Percentiles rank a stretch among this genome's conserved stretches.
These are phyloP conservation scores for Alternaria panax DNA, from an alignment of 2,329 filamentous ascomycete genomes.

Conservation along the genomic window DNA sequence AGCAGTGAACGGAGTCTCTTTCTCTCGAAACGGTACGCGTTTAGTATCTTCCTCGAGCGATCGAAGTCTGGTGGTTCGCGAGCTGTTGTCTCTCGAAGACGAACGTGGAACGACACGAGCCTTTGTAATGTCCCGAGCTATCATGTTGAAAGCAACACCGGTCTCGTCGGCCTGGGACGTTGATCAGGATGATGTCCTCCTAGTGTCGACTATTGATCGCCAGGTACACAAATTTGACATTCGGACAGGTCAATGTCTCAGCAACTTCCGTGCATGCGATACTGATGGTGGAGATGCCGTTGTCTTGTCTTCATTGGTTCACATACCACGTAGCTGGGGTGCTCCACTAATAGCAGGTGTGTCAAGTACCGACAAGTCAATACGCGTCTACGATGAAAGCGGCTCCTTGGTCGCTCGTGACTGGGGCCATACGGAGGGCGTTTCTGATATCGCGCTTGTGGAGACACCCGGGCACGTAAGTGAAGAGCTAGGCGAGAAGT, in stretches of 20 bases:
- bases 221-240: constrained; percentile 68
- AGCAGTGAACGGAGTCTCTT: constrained; percentile 79
- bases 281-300: constrained; percentile 81
- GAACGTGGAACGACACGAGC: constrained; percentile 67
- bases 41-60: constrained; percentile 86
- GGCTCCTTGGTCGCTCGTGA: constrained; percentile 84
- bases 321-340: constrained; percentile 63
- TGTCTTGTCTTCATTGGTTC: constrained; percentile 78
- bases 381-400: constrained; percentile 85
- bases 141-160: constrained; percentile 85
- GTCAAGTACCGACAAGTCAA: constrained; percentile 94
- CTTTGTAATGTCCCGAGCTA: constrained; percentile 77
- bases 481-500: constrained; percentile 58
- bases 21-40: constrained; percentile 72
- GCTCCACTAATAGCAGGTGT: constrained; percentile 80
- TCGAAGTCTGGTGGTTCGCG: constrained; percentile 82
- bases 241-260: constrained; percentile 71
- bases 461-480: constrained; percentile 51
- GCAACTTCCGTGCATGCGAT: constrained; percentile 83
- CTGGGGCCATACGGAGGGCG: constrained; percentile 93
- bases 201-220: constrained; percentile 69
- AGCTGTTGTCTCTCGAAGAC: constrained; percentile 75
- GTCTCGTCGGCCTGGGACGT: constrained; percentile 79
- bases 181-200: constrained; percentile 63
- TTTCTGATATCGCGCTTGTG: constrained; percentile 78